Evolutionary conservation across 2,329 filamentous ascomycete genomes (phyloP), one percentile per base, ranked within the genome.

Genomic region (Diplocarpon mali): DNA sequence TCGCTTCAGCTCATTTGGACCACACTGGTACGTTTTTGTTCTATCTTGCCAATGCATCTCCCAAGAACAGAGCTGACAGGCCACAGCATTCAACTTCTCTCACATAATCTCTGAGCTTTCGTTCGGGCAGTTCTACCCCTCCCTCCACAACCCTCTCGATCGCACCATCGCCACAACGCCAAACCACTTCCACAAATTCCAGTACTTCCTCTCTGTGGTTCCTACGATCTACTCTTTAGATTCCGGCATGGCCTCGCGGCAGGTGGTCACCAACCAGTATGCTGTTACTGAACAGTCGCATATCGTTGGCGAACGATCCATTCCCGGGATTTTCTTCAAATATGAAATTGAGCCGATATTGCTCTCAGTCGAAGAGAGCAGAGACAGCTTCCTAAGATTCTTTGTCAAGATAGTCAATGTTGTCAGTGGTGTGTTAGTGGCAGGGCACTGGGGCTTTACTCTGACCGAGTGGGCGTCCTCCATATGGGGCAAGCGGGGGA

Each of bases 311-410:
- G 83, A 93, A 58, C 78, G 71, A 55, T 68, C 70, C 47, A 76
- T 95, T 1, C 92, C 92, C 0, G 92, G 92, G 28, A 79, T 98
- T 50, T 98, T 96, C 63, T 85, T 98, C 75, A 98, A 96, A 69
- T 98, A 94, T 67, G 90, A 96, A 63, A 95, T 98, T 57, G 92
- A 98, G 70, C 92, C 92, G 1, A 89, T 98, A 57, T 69, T 92
- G 63, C 71, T 98, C 42, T 81, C 83, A 24, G 82, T 98, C 35
- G 82, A 83, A 50, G 90, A 96, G 68, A 78, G 80, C 59, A 78
- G 88, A 60, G 80, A 82, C 46, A 73, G 84, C 35, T 70, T 95
- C 47, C 66, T 95, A 53, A 71, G 75, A 17, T 77, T 98, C 56
- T 49, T 89, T 36, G 74, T 96, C 53, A 80, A 90, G 61, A 67